A percentile compares a stretch with the other conserved stretches of the same genome.
Evolutionary conservation across 192 early-diverging fungal genomes (phyloP).

Genomic region (Gryganskiella cystojenkinii): DNA sequence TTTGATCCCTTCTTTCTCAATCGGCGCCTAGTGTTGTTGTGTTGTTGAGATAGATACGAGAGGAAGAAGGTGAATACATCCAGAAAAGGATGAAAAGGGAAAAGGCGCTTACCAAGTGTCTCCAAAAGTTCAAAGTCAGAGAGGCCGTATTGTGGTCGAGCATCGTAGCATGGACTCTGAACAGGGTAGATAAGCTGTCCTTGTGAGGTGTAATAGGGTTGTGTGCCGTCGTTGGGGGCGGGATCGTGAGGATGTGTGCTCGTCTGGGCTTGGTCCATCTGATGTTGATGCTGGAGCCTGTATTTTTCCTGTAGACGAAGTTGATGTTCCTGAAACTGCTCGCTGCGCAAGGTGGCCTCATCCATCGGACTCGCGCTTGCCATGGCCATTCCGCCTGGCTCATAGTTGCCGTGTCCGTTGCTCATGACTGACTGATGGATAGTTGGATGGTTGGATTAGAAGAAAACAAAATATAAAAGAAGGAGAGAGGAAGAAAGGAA

Average conservation of each 20-base stretch:
- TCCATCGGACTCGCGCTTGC: constrained; percentile 30
- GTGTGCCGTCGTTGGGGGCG: constrained; percentile 24
- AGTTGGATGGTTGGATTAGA: not conserved
- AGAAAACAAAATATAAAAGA: not conserved
- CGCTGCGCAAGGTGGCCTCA: constrained; percentile 32
- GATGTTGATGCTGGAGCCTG: constrained; percentile 32
- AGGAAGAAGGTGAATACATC: not conserved
- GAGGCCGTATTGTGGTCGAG: constrained; percentile 49
- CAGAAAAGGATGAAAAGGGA: not conserved
- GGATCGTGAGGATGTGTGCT: constrained; percentile 46
- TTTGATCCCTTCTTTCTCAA: not conserved
- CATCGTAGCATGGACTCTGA: constrained; percentile 40
- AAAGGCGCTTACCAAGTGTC: constrained; percentile 56
- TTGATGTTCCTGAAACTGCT: constrained; percentile 40
- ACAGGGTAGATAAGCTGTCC: constrained; percentile 34
- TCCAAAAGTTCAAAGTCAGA: constrained; percentile 63
- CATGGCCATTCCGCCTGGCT: constrained; percentile 54
- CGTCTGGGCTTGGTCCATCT: constrained; percentile 20
- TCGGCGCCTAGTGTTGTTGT: not conserved
- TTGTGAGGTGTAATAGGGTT: constrained; percentile 45
- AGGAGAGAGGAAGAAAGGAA: not conserved
- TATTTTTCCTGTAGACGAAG: constrained; percentile 45
- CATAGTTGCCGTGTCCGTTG: constrained; percentile 53
- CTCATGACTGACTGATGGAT: too few relatives aligned
- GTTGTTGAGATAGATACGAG: too few relatives aligned